These are phyloP conservation scores for Linum trigynum DNA, from an alignment of 345 rosid species.

Conservation along the genomic window DNA sequence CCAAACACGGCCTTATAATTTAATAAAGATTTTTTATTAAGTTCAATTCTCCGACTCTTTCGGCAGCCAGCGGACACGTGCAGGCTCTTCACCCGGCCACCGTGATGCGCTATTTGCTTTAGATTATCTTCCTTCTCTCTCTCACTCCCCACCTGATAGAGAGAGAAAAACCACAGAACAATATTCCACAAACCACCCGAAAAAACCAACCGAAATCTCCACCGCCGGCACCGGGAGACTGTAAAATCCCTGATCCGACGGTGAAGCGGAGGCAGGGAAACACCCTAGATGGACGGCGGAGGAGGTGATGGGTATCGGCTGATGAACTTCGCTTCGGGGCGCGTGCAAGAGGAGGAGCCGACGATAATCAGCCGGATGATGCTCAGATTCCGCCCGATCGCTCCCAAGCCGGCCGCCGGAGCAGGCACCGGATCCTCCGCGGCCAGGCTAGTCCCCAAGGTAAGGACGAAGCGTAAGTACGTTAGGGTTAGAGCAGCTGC, in stretches of 20 bases:
- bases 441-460: slow-evolving; percentile 19
- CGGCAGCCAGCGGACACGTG: too few relatives aligned
- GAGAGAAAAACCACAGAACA: too few relatives aligned
- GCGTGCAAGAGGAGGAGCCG: slow-evolving; percentile 23
- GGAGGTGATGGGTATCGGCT: slow-evolving; percentile 12
- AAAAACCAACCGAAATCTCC: not conserved
- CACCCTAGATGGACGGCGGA: slow-evolving; percentile 1
- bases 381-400: slow-evolving; percentile 83
- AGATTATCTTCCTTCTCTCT: too few relatives aligned
- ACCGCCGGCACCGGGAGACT: too few relatives aligned
- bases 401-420: slow-evolving; percentile 56
- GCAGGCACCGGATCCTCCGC: slow-evolving; percentile 14
- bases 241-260: too few relatives aligned
- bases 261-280: not conserved
- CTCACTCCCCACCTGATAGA: too few relatives aligned
- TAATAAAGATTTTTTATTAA: too few relatives aligned
- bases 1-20: too few relatives aligned
- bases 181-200: not conserved
- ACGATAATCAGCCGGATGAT: slow-evolving; percentile 42
- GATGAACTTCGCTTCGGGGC: slow-evolving; percentile 16
- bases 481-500: slow-evolving; percentile 50
- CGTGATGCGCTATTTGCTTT: too few relatives aligned
- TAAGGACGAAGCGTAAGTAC: slow-evolving; percentile 56
- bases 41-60: too few relatives aligned
- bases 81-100: too few relatives aligned